Base-by-base conservation (phyloP, 1,139 yeast genomes). In the Diutina sp. region DNA sequence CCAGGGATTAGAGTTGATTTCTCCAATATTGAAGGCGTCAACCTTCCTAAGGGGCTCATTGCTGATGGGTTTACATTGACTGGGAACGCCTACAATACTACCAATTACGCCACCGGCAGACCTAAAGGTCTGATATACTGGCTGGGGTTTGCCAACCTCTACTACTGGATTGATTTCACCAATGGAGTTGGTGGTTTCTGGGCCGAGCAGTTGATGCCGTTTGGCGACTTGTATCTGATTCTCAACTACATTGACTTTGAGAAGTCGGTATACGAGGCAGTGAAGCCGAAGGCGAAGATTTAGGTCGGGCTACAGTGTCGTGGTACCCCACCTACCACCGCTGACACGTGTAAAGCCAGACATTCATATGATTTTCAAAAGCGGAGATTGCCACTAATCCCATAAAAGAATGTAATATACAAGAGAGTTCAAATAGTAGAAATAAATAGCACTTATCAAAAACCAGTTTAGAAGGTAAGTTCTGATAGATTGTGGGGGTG, bases 101-200 rank as follows among this genome's bases (percentile, higher is more conserved):
- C 67, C 53, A 60, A 61, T 2, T 60, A 70, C 25, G 68, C 71
- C 0, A 69, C 76, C 0, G 82, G 82, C 1, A 66, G 81, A 58
- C 74, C 78, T 1, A 61, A 62, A 14, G 74, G 76, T 0, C 61
- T 75, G 5, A 60, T 72, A 25, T 72, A 71, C 61, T 78, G 83
- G 82, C 67, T 72, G 47, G 82, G 82, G 0, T 64, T 77, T 57
- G 78, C 77, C 29, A 78, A 76, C 60, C 66, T 76, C 50, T 74
- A 63, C 62, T 78, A 67, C 63, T 78, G 82, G 81, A 65, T 77
- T 21, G 83, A 78, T 59, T 62, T 69, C 52, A 65, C 72, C 29
- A 75, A 74, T 58, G 41, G 38, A 4, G 18, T 52, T 6, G 55
- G 41, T 28, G 55, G 55, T 25, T 44, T 52, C 25, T 38, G 46